phyloP scores from a whole-genome alignment of 1,139 yeast species.

The Yamadazyma atmosphaerica region DNA sequence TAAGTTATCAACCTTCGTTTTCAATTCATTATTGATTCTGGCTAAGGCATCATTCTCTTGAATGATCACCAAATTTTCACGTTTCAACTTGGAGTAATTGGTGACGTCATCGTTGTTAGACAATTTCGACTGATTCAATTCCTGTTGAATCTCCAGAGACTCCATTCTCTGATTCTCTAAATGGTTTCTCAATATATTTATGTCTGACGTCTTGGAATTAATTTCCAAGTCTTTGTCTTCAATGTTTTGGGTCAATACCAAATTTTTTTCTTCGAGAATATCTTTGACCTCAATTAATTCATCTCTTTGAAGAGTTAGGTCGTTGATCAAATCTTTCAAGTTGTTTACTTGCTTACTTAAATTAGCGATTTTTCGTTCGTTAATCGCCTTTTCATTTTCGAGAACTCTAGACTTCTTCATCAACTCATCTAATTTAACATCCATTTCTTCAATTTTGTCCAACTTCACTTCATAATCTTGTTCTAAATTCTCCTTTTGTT shows the following conservation, averaged over 20 bases:
- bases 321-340: constrained; percentile 53
- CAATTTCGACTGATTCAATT: constrained; percentile 35
- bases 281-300: constrained; percentile 48
- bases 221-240: constrained; percentile 42
- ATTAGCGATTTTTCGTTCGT: constrained; percentile 48
- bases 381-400: constrained; percentile 43
- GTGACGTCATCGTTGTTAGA: constrained; percentile 31
- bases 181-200: constrained; percentile 35
- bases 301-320: constrained; percentile 51
- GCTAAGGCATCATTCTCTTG: constrained; percentile 47
- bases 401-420: constrained; percentile 49
- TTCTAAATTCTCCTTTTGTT: constrained; percentile 50
- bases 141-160: constrained; percentile 32
- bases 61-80: constrained; percentile 37
- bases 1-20: constrained; percentile 29
- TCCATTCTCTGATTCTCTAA: constrained; percentile 36
- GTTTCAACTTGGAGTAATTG: constrained; percentile 40
- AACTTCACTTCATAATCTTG: constrained; percentile 51
- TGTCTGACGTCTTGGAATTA: constrained; percentile 29
- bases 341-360: constrained; percentile 52
- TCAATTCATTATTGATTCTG: constrained; percentile 37
- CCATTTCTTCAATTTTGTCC: constrained; percentile 53
- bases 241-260: constrained; percentile 42
- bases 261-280: constrained; percentile 46
- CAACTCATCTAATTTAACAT: constrained; percentile 42